Evolutionary conservation across 345 rosid genomes (phyloP), one percentile per base, ranked within the genome.

Genomic region (Boechera stricta): DNA sequence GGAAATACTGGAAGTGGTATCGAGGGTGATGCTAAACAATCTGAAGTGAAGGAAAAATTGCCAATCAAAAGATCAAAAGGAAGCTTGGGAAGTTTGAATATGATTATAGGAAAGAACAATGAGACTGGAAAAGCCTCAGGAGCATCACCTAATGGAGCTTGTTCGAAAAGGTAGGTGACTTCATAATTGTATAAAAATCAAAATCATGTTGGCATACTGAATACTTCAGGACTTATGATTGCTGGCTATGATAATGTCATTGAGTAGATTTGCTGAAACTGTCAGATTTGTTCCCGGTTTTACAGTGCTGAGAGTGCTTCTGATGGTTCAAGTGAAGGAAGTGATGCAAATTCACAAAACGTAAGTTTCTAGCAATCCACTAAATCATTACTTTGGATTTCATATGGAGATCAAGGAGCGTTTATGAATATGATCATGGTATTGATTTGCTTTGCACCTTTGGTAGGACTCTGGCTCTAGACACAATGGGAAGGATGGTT

Each of bases 61-160:
- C 97, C 99, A 61, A 88, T 92, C 72, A 94, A 94, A 89, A 90
- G 99, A 84, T 94, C 99, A 5, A 92, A 89, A 87, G 98, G 97
- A 82, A 92, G 98, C 80, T 85, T 94, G 85, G 98, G 98, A 72
- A 94, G 95, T 81, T 84, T 92, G 82, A 94, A 86, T 79, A 86
- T 88, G 92, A 89, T 92, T 71, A 90, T 87, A 3, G 95, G 98
- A 72, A 94, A 87, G 83, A 85, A 79, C 77, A 85, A 79, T 76
- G 96, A 88, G 56, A 67, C 44, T 71, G 96, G 85, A 47, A 92
- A 89, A 90, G 61, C 88, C 62, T 78, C 91, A 11, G 96, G 90
- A 74, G 81, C 87, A 51, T 84, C 97, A 75, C 89, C 97, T 36
- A 92, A 92, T 75, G 98, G 96, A 63, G 89, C 69, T 80, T 84